These are phyloP conservation scores for Saksenaea vasiformis DNA, from an alignment of 371 early-diverging fungal genomes.

Conservation along the genomic window DNA sequence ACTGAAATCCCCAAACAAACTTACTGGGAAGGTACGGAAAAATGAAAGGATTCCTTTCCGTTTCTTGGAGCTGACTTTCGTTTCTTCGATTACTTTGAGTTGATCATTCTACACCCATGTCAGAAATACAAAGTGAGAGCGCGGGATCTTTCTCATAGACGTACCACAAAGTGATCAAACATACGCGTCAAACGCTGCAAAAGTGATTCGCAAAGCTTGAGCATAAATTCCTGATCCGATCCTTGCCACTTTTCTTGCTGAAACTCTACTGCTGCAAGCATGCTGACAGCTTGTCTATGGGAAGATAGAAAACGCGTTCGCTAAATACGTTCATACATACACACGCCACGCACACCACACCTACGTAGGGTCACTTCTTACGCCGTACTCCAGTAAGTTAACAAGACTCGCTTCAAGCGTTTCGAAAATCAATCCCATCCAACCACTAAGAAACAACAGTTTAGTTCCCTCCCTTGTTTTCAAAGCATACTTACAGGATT, in stretches of 20 bases:
- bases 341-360: no score
- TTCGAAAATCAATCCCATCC: constrained; percentile 86
- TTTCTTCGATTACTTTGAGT: constrained; percentile 87
- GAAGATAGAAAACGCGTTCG: background rate
- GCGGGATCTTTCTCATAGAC: constrained; percentile 6
- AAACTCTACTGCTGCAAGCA: constrained; percentile 82
- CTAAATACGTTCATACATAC: background rate
- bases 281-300: constrained; percentile 70
- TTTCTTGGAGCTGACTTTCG: constrained; percentile 85
- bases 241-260: constrained; percentile 65
- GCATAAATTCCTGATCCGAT: constrained; percentile 65
- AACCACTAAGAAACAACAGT: constrained; percentile 38
- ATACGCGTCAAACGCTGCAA: constrained; percentile 64
- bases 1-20: background rate
- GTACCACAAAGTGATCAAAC: constrained; percentile 81
- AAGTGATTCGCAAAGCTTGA: constrained; percentile 68
- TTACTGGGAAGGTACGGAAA: constrained; percentile 86
- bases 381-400: constrained; percentile 73
- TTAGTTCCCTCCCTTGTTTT: background rate
- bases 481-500: constrained; percentile 38
- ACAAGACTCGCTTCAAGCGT: constrained; percentile 74
- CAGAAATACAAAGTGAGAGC: background rate
- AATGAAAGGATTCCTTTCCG: constrained; percentile 86
- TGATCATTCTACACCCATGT: constrained; percentile 70
- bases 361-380: constrained; percentile 80